Evolutionary conservation across 192 early-diverging fungal species (phyloP).

Genomic region (Coemansia biformis): DNA sequence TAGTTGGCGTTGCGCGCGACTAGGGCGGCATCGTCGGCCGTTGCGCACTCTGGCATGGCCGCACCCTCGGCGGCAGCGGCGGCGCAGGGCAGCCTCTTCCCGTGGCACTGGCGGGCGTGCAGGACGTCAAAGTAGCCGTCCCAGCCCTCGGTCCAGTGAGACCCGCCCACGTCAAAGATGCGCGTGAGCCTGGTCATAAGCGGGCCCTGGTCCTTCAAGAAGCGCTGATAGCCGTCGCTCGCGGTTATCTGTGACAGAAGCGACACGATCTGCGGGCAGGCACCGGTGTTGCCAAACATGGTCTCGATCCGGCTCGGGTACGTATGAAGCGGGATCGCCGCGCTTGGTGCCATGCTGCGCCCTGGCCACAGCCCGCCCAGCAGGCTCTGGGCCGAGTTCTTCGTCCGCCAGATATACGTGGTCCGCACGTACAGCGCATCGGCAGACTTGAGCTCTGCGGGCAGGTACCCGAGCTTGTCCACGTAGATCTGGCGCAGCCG

Average conservation of each 20-base stretch:
- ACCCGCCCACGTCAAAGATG: constrained; percentile 30
- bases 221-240: constrained; percentile 24
- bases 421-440: too few relatives aligned
- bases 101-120: constrained; percentile 41
- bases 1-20: constrained; percentile 36
- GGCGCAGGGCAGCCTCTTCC: constrained; percentile 20
- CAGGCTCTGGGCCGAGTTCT: too few relatives aligned
- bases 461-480: too few relatives aligned
- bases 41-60: constrained; percentile 22
- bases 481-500: too few relatives aligned
- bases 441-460: too few relatives aligned
- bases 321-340: constrained; percentile 41
- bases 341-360: constrained; percentile 11
- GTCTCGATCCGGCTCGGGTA: constrained; percentile 50
- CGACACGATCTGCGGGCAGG: constrained; percentile 32
- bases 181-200: constrained; percentile 31
- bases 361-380: constrained; percentile 49
- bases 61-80: constrained; percentile 1
- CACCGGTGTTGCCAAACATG: constrained; percentile 39
- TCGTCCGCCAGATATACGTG: too few relatives aligned
- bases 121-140: constrained; percentile 38
- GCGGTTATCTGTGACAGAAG: constrained; percentile 5
- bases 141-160: constrained; percentile 21
- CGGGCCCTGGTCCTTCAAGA: constrained; percentile 30
- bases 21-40: constrained; percentile 29